Conservation (phyloP, 371 early-diverging fungal genomes). For the Saksenaea vasiformis region DNA sequence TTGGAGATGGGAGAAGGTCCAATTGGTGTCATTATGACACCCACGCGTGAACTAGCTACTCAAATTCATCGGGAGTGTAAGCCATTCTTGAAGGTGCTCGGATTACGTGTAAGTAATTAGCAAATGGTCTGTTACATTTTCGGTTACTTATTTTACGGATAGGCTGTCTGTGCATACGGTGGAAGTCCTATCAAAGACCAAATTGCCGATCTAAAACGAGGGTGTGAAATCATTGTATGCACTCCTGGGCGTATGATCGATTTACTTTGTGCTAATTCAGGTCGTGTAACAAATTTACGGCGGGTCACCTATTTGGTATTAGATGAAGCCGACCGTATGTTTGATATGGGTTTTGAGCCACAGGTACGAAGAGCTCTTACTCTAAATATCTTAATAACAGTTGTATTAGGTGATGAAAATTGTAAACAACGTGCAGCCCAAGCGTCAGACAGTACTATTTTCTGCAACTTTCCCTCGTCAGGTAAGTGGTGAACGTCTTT, state of each 20-base stretch:
- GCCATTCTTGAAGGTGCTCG: conserved; percentile 82
- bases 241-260: conserved; percentile 99
- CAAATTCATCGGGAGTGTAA: conserved; percentile 96
- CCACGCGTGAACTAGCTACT: conserved; percentile 98
- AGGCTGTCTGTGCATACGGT: conserved; percentile 96
- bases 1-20: conserved; percentile 90
- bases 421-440: conserved; percentile 94
- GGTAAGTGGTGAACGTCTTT: conserved; percentile 26
- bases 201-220: conserved; percentile 96
- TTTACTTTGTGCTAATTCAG: conserved; percentile 94
- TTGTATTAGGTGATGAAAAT: conserved; percentile 87
- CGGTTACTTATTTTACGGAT: conserved; percentile 14
- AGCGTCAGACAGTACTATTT: conserved; percentile 91
- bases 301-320: conserved; percentile 97
- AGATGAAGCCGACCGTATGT: conserved; percentile 98
- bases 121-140: neutral
- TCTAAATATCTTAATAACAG: neutral
- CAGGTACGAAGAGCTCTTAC: conserved; percentile 59
- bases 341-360: conserved; percentile 99
- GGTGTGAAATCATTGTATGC: conserved; percentile 98
- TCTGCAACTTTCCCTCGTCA: conserved; percentile 97
- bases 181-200: conserved; percentile 98
- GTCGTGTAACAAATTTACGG: conserved; percentile 91
- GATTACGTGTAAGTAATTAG: conserved; percentile 47
- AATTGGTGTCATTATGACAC: conserved; percentile 96